Evolutionary conservation across 768 basidiomycete species (phyloP).

Genomic region (Amanita inopinata): DNA sequence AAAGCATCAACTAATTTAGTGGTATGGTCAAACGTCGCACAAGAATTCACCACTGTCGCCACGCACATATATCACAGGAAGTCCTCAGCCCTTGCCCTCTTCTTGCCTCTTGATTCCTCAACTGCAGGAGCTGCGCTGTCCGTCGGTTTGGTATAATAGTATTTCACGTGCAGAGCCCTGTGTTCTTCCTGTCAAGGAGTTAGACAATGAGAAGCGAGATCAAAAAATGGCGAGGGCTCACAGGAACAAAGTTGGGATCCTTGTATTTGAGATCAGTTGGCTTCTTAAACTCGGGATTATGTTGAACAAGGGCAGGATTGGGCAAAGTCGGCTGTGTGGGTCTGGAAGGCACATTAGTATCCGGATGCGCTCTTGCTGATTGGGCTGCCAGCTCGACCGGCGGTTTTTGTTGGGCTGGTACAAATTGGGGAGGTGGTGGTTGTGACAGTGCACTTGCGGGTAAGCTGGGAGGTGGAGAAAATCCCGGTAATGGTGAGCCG

Average conservation of each 20-base stretch:
- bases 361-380: slow-evolving; percentile 13
- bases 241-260: slow-evolving; percentile 74
- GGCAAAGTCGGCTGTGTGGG: slow-evolving; percentile 37
- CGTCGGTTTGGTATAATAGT: slow-evolving; percentile 42
- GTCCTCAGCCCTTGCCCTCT: slow-evolving; percentile 81
- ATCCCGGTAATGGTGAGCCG: slow-evolving; percentile 11
- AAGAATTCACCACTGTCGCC: slow-evolving; percentile 8
- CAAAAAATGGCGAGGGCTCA: slow-evolving; percentile 28
- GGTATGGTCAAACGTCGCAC: no score
- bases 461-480: slow-evolving; percentile 15
- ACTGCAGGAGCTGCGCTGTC: slow-evolving; percentile 17
- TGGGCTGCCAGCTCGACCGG: slow-evolving; percentile 11
- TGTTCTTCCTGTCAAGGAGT: slow-evolving; percentile 55
- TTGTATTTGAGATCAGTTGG: slow-evolving; percentile 61
- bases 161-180: slow-evolving; percentile 55
- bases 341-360: slow-evolving; percentile 15
- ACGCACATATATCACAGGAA: slow-evolving; percentile 39
- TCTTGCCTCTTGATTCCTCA: slow-evolving; percentile 70
- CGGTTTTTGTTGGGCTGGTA: slow-evolving; percentile 11
- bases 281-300: slow-evolving; percentile 70
- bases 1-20: no score
- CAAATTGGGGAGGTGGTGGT: slow-evolving; percentile 15
- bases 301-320: slow-evolving; percentile 48
- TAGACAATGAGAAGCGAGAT: neutral
- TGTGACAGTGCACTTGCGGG: slow-evolving; percentile 10